Base-by-base conservation (phyloP, 179 eudicot species). In the Spergularia azorica region DNA sequence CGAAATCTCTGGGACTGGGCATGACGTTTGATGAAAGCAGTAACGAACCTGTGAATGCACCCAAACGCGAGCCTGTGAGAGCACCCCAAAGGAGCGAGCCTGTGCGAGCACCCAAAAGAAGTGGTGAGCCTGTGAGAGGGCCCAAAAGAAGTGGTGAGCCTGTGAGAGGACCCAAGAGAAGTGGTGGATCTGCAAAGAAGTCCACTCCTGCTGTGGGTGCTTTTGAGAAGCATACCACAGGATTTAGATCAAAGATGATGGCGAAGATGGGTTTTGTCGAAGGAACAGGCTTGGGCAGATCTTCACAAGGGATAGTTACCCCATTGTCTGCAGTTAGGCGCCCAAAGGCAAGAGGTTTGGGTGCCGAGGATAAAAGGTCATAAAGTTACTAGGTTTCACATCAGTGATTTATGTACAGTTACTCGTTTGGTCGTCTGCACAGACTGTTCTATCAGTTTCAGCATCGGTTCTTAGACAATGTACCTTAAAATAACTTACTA, bases 241-340 rank as follows among this genome's bases (percentile, higher is more conserved):
- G 97, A 13, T 95, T 95, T 73, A 98, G 99, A 14, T 95, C 99
- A 5, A 95, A 90, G 79, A 93, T 95, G 97, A 93, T 95, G 99
- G 93, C 98, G 4, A 90, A 80, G 85, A 96, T 94, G 98, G 99
- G 99, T 0, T 96, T 94, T 67, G 84, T 83, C n/a, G 96, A 94
- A 81, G 99, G 99, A 38, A 70, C 26, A 81, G 99, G 98, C 38
- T 82, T 96, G 77, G 99, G 98, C 9, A 87, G 82, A 86, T 88
- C 90, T 83, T 85, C 93, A 48, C 98, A 96, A 83, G 99, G 99
- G 46, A 96, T 96, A 10, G 84, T 86, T 9, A 76, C 86, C 20
- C 99, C 99, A 10, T 74, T 96, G 58, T 77, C 79, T 55, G 99
- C 98, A n/a, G 87, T 88, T 4, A 86, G 91, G 87, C 89, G 88